Evolutionary conservation across 345 rosid genomes (phyloP), one percentile per base, ranked within the genome.

Genomic region (Populus euphratica): DNA sequence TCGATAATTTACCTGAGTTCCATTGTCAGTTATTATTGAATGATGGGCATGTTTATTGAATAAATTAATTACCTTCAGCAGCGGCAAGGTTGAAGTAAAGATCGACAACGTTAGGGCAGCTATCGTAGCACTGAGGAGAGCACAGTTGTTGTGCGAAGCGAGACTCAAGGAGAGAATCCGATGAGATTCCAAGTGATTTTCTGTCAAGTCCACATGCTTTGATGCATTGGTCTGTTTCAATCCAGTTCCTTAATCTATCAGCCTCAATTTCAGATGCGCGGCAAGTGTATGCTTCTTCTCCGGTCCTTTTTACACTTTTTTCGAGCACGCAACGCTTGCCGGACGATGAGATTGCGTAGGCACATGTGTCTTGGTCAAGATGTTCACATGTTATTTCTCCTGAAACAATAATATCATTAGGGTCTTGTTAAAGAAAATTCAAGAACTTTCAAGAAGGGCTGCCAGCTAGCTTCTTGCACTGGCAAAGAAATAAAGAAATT

Each of bases 41-140:
- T 6, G 50, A 23, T n/a, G 64, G 59, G 2, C 23, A 49, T 13
- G 5, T 47, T 29, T 27, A 0, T 17, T 47, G 5, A 14, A 13
- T 27, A 25, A 39, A 14, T 44, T 27, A 23, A 5, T 9, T 85
- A 94, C 98, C 98, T 94, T 94, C 98, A 3, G 92, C 97, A 17
- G 96, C 94, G 16, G 98, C 98, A 13, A 94, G 94, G 74, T 89
- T 92, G 88, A 89, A 94, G 88, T 84, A 92, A 33, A 94, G 97
- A 77, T 94, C 98, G 31, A 92, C 86, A 52, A 92, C 74, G 85
- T 92, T 92, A 76, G 96, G 89, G 79, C 98, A 94, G 70, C 78
- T 78, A 14, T 84, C 82, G 78, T 92, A 90, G 89, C 98, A 94
- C 44, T 85, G 85, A 81, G 85, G 76, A 41, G 97, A 91, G 84